Base-by-base conservation (phyloP, 441 rosid species). In the Aleurites moluccanus region DNA sequence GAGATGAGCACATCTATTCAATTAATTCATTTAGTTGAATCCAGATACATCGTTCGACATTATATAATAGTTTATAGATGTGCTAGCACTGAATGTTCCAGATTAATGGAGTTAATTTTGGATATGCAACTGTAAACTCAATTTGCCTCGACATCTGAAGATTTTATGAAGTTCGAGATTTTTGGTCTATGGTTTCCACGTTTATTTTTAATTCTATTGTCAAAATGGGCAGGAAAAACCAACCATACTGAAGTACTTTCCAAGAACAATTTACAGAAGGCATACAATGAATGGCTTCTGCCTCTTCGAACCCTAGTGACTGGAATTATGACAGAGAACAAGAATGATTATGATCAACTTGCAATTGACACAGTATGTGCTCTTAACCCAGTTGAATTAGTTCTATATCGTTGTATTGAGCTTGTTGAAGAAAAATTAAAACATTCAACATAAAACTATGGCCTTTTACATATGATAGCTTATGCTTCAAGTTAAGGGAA, bases 391-490 rank as follows among this genome's bases (percentile, higher is more conserved):
- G 75, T 93, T 28, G 94, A 88, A 79, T 21, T 87, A 50, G 98
- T 93, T 74, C 77, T 95, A 45, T 88, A 88, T 71, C 90, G 92
- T 20, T 95, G 99, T 80, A 88, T 93, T n/a, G 97, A 91, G 77
- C 98, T 95, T 61, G 92, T 90, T 5, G 98, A 93, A 84, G 93
- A 86, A 70, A 88, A 69, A 72, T 59, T 92, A 77, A 83, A 84
- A 74, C 70, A 65, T 65, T n/a, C 70, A 16, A 13, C 55, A 8
- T 77, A 38, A 55, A 73, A 68, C 27, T 16, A 21, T 60, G 40
- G 44, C 8, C 63, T 55, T 18, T 25, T 25, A 28, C 40, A 21
- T 64, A 33, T 33, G 7, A 40, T 30, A 6, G 55, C 53, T 71
- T 40, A 60, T 38, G 67, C 60, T 53, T 42, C 60, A 33, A 28